Evolutionary conservation across 352 stramenopile species (phyloP), one percentile per base, ranked within the genome.

Genomic region (Phytophthora sojae): DNA sequence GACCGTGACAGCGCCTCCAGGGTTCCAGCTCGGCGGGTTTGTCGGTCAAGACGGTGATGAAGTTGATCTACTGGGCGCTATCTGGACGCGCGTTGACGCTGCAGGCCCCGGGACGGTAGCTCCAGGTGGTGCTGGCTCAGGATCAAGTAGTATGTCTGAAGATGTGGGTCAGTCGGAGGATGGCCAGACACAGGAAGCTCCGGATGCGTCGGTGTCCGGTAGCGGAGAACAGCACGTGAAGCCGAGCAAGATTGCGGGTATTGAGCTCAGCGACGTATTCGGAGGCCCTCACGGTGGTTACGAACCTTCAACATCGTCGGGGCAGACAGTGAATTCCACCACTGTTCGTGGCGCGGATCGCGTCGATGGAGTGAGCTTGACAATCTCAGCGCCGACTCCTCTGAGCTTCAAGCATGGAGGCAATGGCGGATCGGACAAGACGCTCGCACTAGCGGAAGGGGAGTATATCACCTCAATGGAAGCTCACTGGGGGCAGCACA

Each of bases 291-390:
- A 86, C 19, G 76, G 76, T n/a, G 72, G 50, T 29, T 61, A 78
- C 26, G 52, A 84, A 7, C 37, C 64, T 21, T 73, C 60, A 8
- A 71, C 77, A 1, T 54, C 76, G 2, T 72, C 65, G 1, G 67
- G 60, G 0, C 61, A 78, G 50, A 72, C 76, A 1, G 73, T 81
- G 7, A 74, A 49, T 30, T 71, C 76, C 0, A 72, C 82, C 55
- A 80, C 75, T 45, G 63, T 87, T 26, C 77, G 80, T 17, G 76
- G 67, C 29, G 61, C 32, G 2, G 59, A 64, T 26, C 75, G 80
- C 25, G 69, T 87, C 15, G 77, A 87, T 39, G 77, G 57, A 4
- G 66, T 87, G 8, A 80, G 75, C n/a, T 60, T 88, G 30, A 69
- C 57, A 0, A 58, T 82, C 3, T 76, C 75, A 6, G 67, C 54